Base-by-base conservation (phyloP, 345 rosid species). In the Sisymbrium irio region DNA sequence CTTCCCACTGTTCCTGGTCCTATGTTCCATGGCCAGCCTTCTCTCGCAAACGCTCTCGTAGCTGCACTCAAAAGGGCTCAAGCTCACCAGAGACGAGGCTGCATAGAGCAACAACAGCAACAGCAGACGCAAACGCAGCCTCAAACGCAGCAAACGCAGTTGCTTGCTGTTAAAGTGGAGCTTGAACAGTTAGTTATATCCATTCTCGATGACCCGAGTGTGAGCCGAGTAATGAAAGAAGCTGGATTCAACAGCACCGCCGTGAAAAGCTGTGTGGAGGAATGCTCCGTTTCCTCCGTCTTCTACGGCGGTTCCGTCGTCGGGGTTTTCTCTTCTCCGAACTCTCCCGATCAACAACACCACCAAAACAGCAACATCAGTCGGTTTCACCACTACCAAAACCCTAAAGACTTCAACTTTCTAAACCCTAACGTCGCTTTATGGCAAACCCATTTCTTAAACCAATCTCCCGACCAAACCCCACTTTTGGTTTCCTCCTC, bases 181-280 rank as follows among this genome's bases (percentile, higher is more conserved):
- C 76, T 88, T 44, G 93, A 86, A 44, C 96, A 88, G 83, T 84
- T 90, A 5, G 77, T 86, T 22, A 65, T 88, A 14, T 90, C 96
- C 18, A 90, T 90, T 50, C 69, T 90, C 2, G 96, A 90, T 80
- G 96, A 90, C 71, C 96, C 96, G 25, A 86, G 93, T 74, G 96
- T 90, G 50, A 88, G 96, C 64, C 74, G 98, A 80, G 96, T 90
- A 73, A 90, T 92, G 96, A 85, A 91, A 69, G 98, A 92, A 78
- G 98, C 98, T 57, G 98, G 98, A 0, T 86, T 92, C 72, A 88
- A 92, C 41, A 89, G 96, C 75, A 88, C 89, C 59, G 81, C 86
- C 11, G 92, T 90, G 6, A 92, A 90, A 66, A 88, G 59, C 79
- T 84, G 84, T 61, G 81, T 92, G 8, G 98, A 89, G 36, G 94